These are phyloP conservation scores for Amesomyces nigricolor DNA, from an alignment of 2,329 filamentous ascomycete species.

Conservation along the genomic window DNA sequence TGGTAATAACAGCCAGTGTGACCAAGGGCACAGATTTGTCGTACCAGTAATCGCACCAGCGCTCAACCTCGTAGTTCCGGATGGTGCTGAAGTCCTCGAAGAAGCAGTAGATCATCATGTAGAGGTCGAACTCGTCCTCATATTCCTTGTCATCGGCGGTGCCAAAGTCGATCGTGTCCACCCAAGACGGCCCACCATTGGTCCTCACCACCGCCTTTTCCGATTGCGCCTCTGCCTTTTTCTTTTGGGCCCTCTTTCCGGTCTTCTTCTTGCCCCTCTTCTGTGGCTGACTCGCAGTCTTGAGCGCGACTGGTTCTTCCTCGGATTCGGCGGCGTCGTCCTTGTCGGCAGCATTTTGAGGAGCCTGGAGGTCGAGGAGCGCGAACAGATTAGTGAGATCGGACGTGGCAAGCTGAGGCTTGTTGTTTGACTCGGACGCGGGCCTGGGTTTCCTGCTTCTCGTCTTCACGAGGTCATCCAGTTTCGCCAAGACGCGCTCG, in stretches of 20 bases:
- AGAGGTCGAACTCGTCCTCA: slow-evolving; percentile 28
- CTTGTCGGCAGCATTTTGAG: slow-evolving; percentile 13
- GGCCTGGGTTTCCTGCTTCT: slow-evolving; percentile 1
- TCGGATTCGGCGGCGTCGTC: slow-evolving; percentile 1
- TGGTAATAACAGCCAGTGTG: too few species aligned
- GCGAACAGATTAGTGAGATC: slow-evolving; percentile 29
- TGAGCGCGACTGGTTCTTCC: not conserved
- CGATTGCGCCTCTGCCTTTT: slow-evolving; percentile 10
- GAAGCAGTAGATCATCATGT: slow-evolving; percentile 34
- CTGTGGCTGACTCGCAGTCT: not conserved
- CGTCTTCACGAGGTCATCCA: slow-evolving; percentile 22
- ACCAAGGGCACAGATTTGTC: too few species aligned
- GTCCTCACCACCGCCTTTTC: slow-evolving; percentile 9
- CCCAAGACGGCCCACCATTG: slow-evolving; percentile 15
- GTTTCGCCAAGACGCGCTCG: slow-evolving; percentile 24
- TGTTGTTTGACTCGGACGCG: not conserved
- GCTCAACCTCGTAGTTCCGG: slow-evolving; percentile 28
- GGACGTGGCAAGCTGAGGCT: slow-evolving; percentile 12
- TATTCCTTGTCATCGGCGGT: slow-evolving; percentile 22
- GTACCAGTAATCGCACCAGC: slow-evolving; percentile 33
- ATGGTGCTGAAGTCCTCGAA: slow-evolving; percentile 33
- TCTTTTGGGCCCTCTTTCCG: slow-evolving; percentile 13
- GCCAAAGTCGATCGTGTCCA: slow-evolving; percentile 25
- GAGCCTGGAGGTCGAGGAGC: slow-evolving; percentile 25
- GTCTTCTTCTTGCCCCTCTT: slow-evolving; percentile 17